A percentile compares a stretch with the other conserved stretches of the same genome.
phyloP scores from a whole-genome alignment of 2,329 filamentous ascomycete genomes.

The Atkinsonella texensis region DNA sequence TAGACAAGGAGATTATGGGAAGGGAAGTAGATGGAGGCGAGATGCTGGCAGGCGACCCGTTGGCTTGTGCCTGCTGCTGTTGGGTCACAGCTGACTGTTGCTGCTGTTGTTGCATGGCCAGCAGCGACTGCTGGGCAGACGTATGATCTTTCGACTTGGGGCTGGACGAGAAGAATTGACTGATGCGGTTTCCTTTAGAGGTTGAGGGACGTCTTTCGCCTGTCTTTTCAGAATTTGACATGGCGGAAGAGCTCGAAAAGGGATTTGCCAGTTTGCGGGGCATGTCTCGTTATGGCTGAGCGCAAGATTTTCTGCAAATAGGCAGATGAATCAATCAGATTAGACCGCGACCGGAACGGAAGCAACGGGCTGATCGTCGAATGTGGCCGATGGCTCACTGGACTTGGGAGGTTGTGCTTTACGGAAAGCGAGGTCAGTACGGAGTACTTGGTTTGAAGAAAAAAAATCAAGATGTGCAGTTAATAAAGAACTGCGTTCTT shows the following conservation, averaged over 20 bases:
- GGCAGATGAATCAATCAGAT: background rate
- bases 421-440: conserved; percentile 3
- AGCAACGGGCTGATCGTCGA: background rate
- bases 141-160: conserved; percentile 61
- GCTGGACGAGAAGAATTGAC: conserved; percentile 71
- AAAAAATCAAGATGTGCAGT: background rate
- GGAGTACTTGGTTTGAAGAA: no score
- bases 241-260: conserved; percentile 39
- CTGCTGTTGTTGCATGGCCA: conserved; percentile 47
- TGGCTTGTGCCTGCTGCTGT: conserved; percentile 11
- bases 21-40: conserved; percentile 63
- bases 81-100: conserved; percentile 5
- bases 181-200: conserved; percentile 64
- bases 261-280: conserved; percentile 47
- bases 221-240: conserved; percentile 34
- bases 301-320: background rate
- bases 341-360: background rate
- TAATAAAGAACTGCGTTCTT: background rate
- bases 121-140: conserved; percentile 54
- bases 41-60: conserved; percentile 48
- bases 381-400: conserved; percentile 1
- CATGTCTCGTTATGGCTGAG: conserved; percentile 30
- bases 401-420: background rate
- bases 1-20: conserved; percentile 85
- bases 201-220: conserved; percentile 46